These are phyloP conservation scores for Apophysomyces ossiformis DNA, from an alignment of 371 early-diverging fungal genomes.

Conservation along the genomic window DNA sequence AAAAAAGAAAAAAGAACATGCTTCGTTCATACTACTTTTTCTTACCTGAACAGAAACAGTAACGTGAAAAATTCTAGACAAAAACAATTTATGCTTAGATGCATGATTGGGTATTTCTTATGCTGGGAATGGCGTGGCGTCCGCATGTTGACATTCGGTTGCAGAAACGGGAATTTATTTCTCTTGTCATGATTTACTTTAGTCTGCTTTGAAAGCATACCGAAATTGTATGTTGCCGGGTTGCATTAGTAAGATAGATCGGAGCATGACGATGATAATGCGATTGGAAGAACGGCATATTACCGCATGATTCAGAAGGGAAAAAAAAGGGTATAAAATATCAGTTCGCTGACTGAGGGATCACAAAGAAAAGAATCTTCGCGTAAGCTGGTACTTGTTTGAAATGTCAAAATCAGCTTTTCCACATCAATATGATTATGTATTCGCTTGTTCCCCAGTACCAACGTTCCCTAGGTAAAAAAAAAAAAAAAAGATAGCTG, in stretches of 20 bases:
- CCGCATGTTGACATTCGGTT: conserved; percentile 12
- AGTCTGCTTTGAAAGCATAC: conserved; percentile 8
- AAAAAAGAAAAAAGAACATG: background rate
- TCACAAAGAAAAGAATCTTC: background rate
- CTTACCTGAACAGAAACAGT: background rate
- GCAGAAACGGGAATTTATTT: conserved; percentile 6
- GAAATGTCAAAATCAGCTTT: conserved; percentile 6
- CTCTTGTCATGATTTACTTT: conserved; percentile 13
- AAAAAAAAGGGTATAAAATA: conserved; percentile 9
- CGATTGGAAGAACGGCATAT: background rate
- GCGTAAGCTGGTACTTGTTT: background rate
- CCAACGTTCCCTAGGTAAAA: conserved; percentile 19
- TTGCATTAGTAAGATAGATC: conserved; percentile 5
- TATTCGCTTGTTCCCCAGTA: conserved; percentile 19
- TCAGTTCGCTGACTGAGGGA: background rate
- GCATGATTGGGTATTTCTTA: conserved; percentile 6
- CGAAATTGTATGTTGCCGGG: conserved; percentile 9
- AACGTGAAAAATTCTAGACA: background rate
- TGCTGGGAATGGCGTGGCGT: conserved; percentile 13
- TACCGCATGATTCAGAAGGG: background rate
- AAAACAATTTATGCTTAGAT: background rate
- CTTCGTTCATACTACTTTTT: background rate
- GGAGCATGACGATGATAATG: conserved; percentile 8
- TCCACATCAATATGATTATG: conserved; percentile 20
- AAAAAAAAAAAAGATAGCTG: background rate